Evolutionary conservation across 176 grass and related monocot genomes (phyloP).

Genomic region (Ensete ventricosum): DNA sequence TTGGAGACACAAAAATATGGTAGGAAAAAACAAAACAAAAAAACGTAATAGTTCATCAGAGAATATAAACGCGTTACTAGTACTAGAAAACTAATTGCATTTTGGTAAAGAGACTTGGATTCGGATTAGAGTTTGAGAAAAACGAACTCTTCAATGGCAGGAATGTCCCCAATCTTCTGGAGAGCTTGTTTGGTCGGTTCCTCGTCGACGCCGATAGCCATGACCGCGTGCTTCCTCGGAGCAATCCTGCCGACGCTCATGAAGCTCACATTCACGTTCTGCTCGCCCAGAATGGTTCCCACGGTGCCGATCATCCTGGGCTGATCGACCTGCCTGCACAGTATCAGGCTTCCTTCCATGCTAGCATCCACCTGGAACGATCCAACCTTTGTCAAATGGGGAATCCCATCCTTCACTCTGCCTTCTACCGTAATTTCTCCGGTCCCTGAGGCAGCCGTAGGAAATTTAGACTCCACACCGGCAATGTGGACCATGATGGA

Average conservation of each 20-base stretch:
- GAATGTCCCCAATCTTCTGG: slow-evolving; percentile 56
- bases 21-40: no score
- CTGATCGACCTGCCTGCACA: slow-evolving; percentile 68
- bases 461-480: slow-evolving; percentile 85
- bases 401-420: slow-evolving; percentile 53
- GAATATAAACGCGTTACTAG: no score
- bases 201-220: slow-evolving; percentile 81
- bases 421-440: slow-evolving; percentile 69
- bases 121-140: slow-evolving; percentile 60
- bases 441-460: slow-evolving; percentile 44
- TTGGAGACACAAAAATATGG: no score
- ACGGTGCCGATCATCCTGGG: slow-evolving; percentile 76
- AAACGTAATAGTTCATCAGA: no score
- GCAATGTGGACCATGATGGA: slow-evolving; percentile 61
- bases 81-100: no score
- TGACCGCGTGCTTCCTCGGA: slow-evolving; percentile 61
- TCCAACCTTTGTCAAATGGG: slow-evolving; percentile 57
- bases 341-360: slow-evolving; percentile 77
- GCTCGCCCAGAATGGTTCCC: slow-evolving; percentile 46
- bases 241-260: slow-evolving; percentile 88
- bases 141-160: slow-evolving; percentile 61
- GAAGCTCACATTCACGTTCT: slow-evolving; percentile 79
- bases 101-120: no score
- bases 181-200: slow-evolving; percentile 60
- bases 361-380: slow-evolving; percentile 62